Evolutionary conservation across 2,329 filamentous ascomycete genomes (phyloP), one percentile per base, ranked within the genome.

Genomic region (Botryotinia globosa): DNA sequence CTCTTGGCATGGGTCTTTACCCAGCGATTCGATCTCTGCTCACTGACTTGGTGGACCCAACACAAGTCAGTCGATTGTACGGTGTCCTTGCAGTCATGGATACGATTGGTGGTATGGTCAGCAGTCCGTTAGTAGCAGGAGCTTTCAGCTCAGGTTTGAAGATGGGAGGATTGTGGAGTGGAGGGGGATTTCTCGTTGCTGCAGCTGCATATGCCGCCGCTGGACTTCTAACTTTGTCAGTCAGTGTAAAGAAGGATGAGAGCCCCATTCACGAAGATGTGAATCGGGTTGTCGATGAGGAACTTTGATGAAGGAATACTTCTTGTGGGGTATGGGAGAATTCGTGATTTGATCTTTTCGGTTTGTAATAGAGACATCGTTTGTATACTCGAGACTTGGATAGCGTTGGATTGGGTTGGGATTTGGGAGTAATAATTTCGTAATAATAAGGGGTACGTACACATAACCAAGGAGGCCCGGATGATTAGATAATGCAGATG

Each of bases 21-120:
- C 76, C 84, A 0, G 77, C 87, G 1, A 78, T 85, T 29, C 83
- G 87, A 48, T 85, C 84, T 4, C 79, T 89, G 10, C 78, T 88
- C n/a, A 88, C 85, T 62, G 82, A 83, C 16, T 77, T 89, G 18
- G 85, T 89, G 20, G 86, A 87, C 75, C 82, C 84, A 34, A 84
- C 87, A 73, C 85, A 87, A 7, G 82, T 88, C 20, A 87, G 86
- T 34, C 84, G 85, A 0, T 80, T 88, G 37, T 89, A 88, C 77
- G 86, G 85, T 7, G 80, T 86, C 6, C 81, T 89, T 16, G 82
- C 84, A 3, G 81, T 88, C 37, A 77, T 86, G 45, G 86, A 89
- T 74, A 85, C 83, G 14, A 58, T 84, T 18, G 85, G 87, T n/a
- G 75, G 83, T 2, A 83, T 88, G 73, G 66, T 85, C 8, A 83